Base-by-base conservation (phyloP, 106 monocot species). In the Chionographis japonica region DNA sequence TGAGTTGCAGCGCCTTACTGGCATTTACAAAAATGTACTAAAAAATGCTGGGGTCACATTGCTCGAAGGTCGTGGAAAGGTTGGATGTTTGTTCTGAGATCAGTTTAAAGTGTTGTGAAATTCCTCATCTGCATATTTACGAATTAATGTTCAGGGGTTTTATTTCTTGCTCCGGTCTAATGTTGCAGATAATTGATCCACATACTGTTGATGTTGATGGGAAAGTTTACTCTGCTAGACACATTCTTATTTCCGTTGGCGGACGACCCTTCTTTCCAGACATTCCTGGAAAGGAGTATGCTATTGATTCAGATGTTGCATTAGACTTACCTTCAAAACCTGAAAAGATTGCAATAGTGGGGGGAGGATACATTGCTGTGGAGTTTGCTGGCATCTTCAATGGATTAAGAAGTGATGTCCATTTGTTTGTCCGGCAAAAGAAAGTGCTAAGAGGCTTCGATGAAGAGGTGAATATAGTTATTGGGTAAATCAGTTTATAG, bases 41-140 rank as follows among this genome's bases (percentile, higher is more conserved):
- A 85, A 85, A 15, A 98, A 84, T 83, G 76, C 93, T 56, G 83
- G 85, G 50, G 98, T 98, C 2, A 74, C 85, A 68, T 73, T 98
- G 64, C 93, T 98, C 62, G 98, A 98, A 84, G 98, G 93, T 41
- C 92, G 93, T 68, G 98, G 98, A 74, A 93, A 93, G 98, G 98
- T 98, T 55, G 52, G 66, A 52, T 66, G 17, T 72, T 27, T 51
- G 35, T 75, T 78, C 37, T n/a, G 35, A 52, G n/a, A 19, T 18
- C 51, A 60, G 63, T 10, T 59, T 71, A 19, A 66, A 63, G 10
- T 67, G 68, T n/a, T 18, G 72, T 13, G 17, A 42, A 15, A 38
- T 2, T 2, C 6, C 40, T n/a, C 50, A 13, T 7, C 50, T 42
- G 58, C 52, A 11, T 19, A 8, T 49, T 53, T 18, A 4, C 19